These are phyloP conservation scores for Candida palmyrensis DNA, from an alignment of 805 yeast species.

Conservation along the genomic window DNA sequence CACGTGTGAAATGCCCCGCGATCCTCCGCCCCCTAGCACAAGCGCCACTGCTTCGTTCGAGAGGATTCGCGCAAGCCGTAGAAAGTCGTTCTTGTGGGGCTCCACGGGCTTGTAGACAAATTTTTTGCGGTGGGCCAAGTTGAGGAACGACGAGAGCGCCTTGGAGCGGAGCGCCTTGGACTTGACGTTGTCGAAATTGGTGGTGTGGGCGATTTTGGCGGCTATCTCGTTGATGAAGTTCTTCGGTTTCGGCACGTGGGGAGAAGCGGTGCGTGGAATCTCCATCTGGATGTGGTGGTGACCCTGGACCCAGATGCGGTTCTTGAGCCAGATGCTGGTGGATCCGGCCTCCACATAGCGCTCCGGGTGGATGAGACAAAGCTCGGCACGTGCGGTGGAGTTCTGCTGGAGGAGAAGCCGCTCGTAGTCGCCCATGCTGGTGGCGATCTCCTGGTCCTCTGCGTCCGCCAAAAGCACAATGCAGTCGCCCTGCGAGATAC, in stretches of 20 bases:
- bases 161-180: constrained; percentile 24
- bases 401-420: constrained; percentile 65
- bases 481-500: constrained; percentile 94
- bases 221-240: constrained; percentile 32
- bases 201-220: constrained; percentile 30
- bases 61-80: constrained; percentile 80
- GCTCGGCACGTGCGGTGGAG: constrained; percentile 83
- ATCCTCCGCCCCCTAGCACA: constrained; percentile 97
- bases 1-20: constrained; percentile 87
- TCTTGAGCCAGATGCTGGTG: constrained; percentile 79
- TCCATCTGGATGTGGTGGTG: constrained; percentile 89
- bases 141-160: constrained; percentile 22
- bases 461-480: constrained; percentile 88
- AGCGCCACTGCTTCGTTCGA: constrained; percentile 93
- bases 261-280: constrained; percentile 15
- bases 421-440: constrained; percentile 84
- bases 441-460: constrained; percentile 45
- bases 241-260: constrained; percentile 13
- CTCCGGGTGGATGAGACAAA: constrained; percentile 80
- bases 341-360: constrained; percentile 79
- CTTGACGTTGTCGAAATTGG: constrained; percentile 13
- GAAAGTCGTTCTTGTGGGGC: constrained; percentile 79
- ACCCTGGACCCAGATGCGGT: constrained; percentile 84
- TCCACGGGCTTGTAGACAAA: constrained; percentile 27
- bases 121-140: constrained; percentile 12